Base-by-base conservation (phyloP, 345 rosid species). In the Hypericum androsaemum region DNA sequence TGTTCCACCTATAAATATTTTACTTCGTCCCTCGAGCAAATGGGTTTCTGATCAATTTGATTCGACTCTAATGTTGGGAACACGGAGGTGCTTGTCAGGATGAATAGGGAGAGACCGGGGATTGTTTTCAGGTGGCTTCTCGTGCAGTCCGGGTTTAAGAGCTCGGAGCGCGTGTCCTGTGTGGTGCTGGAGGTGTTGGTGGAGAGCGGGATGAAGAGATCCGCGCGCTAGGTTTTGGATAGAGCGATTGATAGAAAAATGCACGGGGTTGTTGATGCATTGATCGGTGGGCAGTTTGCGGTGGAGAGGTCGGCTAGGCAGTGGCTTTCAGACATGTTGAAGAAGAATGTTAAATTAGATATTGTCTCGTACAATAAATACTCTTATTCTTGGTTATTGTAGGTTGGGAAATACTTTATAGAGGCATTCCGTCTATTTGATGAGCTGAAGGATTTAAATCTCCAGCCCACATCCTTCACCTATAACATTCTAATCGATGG, bases 401-500 rank as follows among this genome's bases (percentile, higher is more conserved):
- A 78, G 73, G 62, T 44, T 61, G 39, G 79, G 88, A 54, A 67
- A 77, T 63, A 54, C n/a, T n/a, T 75, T 39, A 64, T 49, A 48
- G 84, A 80, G 66, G 84, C 90, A 50, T 77, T 81, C 62, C 76
- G 65, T 61, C 58, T 86, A 76, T 75, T 86, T 60, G 71, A 73
- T 47, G 83, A 78, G 62, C 64, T 86, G 58, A 68, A 67, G 56
- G 58, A 13, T 45, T 58, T 59, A 50, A 62, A 65, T 51, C 65
- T 83, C 10, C 11, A 38, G 64, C 84, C 88, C 36, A 71, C 64
- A 43, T 22, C 69, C 35, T 62, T 78, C 53, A 86, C 95, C 3
- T 86, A 77, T 61, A 86, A 83, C 65, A 77, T 78, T 53, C 77
- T 82, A 45, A 71, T 86, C 8, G 69, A 82, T 62, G 86, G 90